Evolutionary conservation across 176 grass and related monocot species (phyloP).

Genomic region (Echinochloa phyllopogon): DNA sequence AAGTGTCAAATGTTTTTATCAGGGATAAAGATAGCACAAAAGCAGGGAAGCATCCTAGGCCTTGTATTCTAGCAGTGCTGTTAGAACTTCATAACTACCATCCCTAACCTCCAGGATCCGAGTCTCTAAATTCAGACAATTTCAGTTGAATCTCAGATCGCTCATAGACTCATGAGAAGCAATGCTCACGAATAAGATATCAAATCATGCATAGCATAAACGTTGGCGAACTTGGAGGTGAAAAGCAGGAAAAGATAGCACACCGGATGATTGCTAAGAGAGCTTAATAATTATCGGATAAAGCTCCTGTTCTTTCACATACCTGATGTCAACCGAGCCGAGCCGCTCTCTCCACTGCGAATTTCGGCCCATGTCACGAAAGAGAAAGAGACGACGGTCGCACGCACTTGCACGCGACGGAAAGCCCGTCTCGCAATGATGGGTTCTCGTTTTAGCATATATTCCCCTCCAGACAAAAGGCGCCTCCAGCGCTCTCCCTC

Average conservation of each 20-base stretch:
- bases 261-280: background rate
- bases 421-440: constrained; percentile 61
- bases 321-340: constrained; percentile 18
- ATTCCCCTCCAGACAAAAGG: constrained; percentile 50
- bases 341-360: background rate
- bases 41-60: constrained; percentile 34
- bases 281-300: constrained; percentile 7
- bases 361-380: constrained; percentile 43
- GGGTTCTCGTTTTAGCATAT: constrained; percentile 57
- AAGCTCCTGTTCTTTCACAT: constrained; percentile 36
- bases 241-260: background rate
- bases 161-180: background rate
- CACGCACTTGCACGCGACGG: constrained; percentile 48
- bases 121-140: background rate
- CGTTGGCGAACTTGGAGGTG: background rate
- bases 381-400: constrained; percentile 11
- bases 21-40: constrained; percentile 36
- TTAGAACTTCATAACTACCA: background rate
- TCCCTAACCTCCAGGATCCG: background rate
- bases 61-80: constrained; percentile 29
- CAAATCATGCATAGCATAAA: background rate
- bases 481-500: background rate
- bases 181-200: background rate
- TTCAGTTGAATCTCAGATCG: background rate
- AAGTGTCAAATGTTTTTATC: constrained; percentile 43